phyloP scores from a whole-genome alignment of 2,329 filamentous ascomycete species.

The Stagonosporopsis tanaceti region DNA sequence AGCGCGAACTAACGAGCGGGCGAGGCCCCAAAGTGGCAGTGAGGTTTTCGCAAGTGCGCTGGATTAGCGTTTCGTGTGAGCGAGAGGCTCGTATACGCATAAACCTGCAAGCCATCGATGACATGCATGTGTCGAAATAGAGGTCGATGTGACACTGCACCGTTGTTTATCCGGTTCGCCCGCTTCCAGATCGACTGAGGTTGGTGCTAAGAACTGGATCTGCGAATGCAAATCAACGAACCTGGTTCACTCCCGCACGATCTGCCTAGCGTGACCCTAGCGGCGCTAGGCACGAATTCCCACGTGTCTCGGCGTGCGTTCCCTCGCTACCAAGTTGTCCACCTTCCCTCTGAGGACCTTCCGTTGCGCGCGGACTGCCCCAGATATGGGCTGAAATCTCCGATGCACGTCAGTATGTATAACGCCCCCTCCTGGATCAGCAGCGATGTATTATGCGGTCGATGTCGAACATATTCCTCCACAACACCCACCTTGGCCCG shows the following conservation, averaged over 20 bases:
- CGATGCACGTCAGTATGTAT: not conserved
- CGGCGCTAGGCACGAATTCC: conserved; percentile 6
- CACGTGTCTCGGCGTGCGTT: conserved; percentile 5
- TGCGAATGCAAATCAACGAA: conserved; percentile 15
- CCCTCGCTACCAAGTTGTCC: conserved; percentile 7
- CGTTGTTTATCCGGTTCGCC: conserved; percentile 1
- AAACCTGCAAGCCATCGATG: conserved; percentile 2
- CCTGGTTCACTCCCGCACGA: conserved; percentile 15
- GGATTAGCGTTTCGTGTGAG: not conserved
- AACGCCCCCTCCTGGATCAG: not conserved
- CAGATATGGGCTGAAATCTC: conserved; percentile 8
- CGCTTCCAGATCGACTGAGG: conserved; percentile 5
- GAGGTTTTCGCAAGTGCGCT: not conserved
- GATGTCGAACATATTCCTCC: not conserved
- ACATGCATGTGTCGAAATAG: conserved; percentile 14
- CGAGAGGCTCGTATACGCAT: not conserved
- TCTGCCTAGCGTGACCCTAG: conserved; percentile 5
- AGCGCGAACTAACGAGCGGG: not conserved
- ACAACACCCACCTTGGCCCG: not conserved
- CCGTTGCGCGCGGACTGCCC: conserved; percentile 2
- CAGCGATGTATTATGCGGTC: not conserved
- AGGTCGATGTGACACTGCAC: conserved; percentile 1
- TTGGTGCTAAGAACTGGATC: conserved; percentile 10
- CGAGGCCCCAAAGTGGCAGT: not conserved
- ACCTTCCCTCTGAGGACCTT: conserved; percentile 5